Conservation (phyloP, 306 rosid species). For the Begonia loranthoides region DNA sequence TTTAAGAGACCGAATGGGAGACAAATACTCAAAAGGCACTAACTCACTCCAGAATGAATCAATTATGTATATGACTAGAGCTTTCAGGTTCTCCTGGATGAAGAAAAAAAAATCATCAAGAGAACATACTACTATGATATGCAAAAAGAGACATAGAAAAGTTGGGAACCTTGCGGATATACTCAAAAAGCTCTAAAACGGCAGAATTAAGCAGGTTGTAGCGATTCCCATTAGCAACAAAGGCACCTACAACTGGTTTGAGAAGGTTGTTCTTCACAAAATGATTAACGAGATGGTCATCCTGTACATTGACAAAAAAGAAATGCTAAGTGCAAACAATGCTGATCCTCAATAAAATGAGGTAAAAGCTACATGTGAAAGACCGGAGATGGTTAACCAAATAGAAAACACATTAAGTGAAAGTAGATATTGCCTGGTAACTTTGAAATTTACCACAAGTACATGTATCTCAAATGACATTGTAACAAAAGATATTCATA, state of each 20-base stretch:
- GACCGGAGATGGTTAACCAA: too few species aligned
- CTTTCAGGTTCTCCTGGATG: conserved; percentile 66
- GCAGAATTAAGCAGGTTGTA: conserved; percentile 91
- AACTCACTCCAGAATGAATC: conserved; percentile 82
- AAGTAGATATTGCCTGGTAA: too few species aligned
- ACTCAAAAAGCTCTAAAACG: conserved; percentile 82
- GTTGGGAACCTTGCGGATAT: conserved; percentile 54
- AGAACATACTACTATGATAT: conserved; percentile 1
- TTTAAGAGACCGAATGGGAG: conserved; percentile 50
- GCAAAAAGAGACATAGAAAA: conserved; percentile 8
- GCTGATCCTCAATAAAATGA: too few species aligned
- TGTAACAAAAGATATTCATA: too few species aligned
- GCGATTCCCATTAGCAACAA: conserved; percentile 80
- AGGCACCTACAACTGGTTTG: conserved; percentile 68
- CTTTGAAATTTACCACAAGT: too few species aligned
- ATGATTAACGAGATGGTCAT: conserved; percentile 71
- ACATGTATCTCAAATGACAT: too few species aligned
- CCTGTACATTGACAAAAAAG: conserved; percentile 49
- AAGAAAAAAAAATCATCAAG: conserved; percentile 9
- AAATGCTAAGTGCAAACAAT: neutral
- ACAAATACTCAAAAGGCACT: conserved; percentile 56
- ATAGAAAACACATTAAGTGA: too few species aligned
- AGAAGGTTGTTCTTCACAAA: conserved; percentile 67
- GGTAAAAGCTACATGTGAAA: too few species aligned
- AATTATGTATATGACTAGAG: conserved; percentile 47